phyloP scores from a whole-genome alignment of 257 asterid species.

The Anisodus tanguticus region DNA sequence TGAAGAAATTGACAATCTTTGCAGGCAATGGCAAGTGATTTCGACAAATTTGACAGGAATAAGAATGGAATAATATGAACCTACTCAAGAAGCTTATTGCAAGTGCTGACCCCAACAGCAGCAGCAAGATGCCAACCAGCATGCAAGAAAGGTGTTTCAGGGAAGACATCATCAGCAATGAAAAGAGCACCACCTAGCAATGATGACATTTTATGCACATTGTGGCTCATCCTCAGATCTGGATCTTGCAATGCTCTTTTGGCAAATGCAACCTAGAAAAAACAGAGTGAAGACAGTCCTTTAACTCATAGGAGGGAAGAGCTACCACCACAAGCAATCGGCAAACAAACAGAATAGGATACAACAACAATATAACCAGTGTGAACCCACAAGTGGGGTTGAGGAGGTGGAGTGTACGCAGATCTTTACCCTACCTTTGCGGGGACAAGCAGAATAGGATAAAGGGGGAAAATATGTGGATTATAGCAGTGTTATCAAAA shows the following conservation, averaged over 20 bases:
- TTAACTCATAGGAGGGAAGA: neutral
- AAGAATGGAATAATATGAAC: neutral
- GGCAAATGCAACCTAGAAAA: conserved; percentile 76
- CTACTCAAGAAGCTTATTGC: conserved; percentile 78
- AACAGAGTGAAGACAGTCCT: neutral
- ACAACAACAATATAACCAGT: no score
- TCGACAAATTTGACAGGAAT: conserved; percentile 57
- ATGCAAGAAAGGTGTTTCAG: conserved; percentile 79
- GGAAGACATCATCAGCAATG: conserved; percentile 73
- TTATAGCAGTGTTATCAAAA: no score
- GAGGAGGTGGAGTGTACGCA: no score
- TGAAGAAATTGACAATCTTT: conserved; percentile 8
- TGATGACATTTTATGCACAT: conserved; percentile 79
- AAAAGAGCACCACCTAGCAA: conserved; percentile 76
- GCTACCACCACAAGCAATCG: neutral
- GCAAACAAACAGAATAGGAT: no score
- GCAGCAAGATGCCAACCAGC: conserved; percentile 98
- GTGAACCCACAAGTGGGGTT: no score
- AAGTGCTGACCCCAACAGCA: conserved; percentile 80
- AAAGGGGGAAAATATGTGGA: neutral
- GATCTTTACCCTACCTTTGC: no score
- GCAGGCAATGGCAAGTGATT: conserved; percentile 36
- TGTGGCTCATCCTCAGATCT: conserved; percentile 66
- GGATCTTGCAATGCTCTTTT: conserved; percentile 84
- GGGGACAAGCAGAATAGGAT: neutral